These are phyloP conservation scores for Leccinum uliginosum DNA, from an alignment of 768 basidiomycete genomes.

Conservation along the genomic window DNA sequence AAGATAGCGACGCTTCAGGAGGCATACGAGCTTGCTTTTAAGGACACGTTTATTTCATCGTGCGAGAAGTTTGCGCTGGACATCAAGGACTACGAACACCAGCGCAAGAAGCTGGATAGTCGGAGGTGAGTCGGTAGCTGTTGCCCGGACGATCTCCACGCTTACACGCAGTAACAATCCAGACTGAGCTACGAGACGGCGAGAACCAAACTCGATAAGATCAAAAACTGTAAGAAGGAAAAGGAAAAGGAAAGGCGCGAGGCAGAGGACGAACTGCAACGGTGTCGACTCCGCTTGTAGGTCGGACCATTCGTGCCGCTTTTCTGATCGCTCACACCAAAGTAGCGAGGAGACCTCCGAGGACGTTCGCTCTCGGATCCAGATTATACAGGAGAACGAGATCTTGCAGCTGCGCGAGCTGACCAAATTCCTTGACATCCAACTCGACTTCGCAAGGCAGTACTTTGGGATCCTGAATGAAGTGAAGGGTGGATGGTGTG, in stretches of 20 bases:
- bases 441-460: constrained; percentile 69
- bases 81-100: constrained; percentile 77
- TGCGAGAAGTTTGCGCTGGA: constrained; percentile 63
- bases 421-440: constrained; percentile 63
- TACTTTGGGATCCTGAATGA: constrained; percentile 73
- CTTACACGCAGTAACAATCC: background rate
- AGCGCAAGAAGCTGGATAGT: constrained; percentile 85
- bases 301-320: constrained; percentile 20
- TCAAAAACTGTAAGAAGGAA: constrained; percentile 72
- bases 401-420: constrained; percentile 67
- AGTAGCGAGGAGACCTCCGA: constrained; percentile 80
- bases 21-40: constrained; percentile 66
- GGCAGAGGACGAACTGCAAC: constrained; percentile 77
- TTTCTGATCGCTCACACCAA: constrained; percentile 7
- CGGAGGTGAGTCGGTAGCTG: constrained; percentile 49
- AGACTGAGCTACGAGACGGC: constrained; percentile 81
- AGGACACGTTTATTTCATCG: constrained; percentile 67
- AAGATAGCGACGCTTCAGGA: constrained; percentile 84
- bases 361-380: constrained; percentile 78
- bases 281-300: constrained; percentile 72
- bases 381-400: constrained; percentile 77
- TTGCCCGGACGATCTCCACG: background rate
- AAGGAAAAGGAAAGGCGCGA: constrained; percentile 70
- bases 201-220: constrained; percentile 60
- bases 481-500: constrained; percentile 62